phyloP scores from a whole-genome alignment of 75 land plant species.

The Picea sitchensis region DNA sequence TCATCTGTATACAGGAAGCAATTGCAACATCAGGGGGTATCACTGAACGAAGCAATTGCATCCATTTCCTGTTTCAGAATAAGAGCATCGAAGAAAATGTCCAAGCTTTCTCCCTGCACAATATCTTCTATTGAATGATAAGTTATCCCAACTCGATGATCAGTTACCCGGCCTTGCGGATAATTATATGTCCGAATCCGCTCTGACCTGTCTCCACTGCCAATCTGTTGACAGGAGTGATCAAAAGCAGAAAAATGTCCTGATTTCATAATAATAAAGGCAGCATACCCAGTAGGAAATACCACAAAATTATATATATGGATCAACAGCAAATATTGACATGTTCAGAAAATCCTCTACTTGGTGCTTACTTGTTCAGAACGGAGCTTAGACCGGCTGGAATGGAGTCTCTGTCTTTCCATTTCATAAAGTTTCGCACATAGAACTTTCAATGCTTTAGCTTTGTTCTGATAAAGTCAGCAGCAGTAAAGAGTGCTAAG shows the following conservation, averaged over 20 bases:
- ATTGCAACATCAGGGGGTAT: background rate
- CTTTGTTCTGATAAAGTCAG: conserved; percentile 63
- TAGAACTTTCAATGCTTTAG: conserved; percentile 85
- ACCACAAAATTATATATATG: background rate
- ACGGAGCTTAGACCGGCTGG: conserved; percentile 70
- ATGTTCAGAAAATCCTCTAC: background rate
- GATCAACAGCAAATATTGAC: background rate
- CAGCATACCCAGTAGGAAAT: background rate
- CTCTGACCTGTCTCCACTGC: conserved; percentile 96
- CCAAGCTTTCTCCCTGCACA: conserved; percentile 85
- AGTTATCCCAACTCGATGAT: conserved; percentile 91
- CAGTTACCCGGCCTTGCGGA: conserved; percentile 96
- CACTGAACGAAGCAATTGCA: conserved; percentile 70
- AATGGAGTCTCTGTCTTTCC: conserved; percentile 70
- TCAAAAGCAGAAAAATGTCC: background rate
- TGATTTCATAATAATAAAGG: background rate
- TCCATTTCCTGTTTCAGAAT: conserved; percentile 79
- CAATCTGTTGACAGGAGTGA: conserved; percentile 47
- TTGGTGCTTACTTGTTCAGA: conserved; percentile 65
- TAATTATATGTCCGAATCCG: conserved; percentile 95
- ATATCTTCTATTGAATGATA: conserved; percentile 70
- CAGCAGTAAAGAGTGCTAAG: background rate
- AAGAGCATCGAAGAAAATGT: conserved; percentile 83
- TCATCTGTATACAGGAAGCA: too few species aligned
- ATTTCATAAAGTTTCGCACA: conserved; percentile 86